Percentiles rank a stretch among this genome's conserved stretches.
phyloP scores from a whole-genome alignment of 1,284 basidiomycete species.

The Inonotus obliquus region DNA sequence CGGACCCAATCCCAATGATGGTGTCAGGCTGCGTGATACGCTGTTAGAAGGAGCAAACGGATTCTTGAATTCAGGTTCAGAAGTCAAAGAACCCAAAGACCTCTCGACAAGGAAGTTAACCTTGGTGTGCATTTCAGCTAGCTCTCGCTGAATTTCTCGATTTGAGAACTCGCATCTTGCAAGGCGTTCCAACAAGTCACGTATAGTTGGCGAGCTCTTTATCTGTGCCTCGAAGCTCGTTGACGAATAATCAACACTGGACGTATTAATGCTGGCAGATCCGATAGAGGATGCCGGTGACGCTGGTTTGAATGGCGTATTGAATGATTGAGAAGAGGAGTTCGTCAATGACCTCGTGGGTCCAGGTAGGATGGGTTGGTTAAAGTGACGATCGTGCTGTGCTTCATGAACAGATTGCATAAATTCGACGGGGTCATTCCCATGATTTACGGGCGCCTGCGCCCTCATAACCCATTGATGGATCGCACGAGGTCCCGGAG shows the following conservation, averaged over 20 bases:
- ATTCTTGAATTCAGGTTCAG: conserved; percentile 68
- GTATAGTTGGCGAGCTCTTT: conserved; percentile 66
- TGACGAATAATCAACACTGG: conserved; percentile 37
- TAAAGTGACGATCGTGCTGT: conserved; percentile 34
- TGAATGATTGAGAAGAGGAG: conserved; percentile 28
- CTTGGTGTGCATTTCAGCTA: conserved; percentile 71
- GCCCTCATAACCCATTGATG: conserved; percentile 18
- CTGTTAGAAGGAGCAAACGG: conserved; percentile 53
- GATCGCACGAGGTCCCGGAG: conserved; percentile 18
- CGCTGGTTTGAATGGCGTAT: conserved; percentile 46
- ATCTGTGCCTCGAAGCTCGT: conserved; percentile 64
- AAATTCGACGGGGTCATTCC: conserved; percentile 15
- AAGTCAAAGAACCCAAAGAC: conserved; percentile 38
- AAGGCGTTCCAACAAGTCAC: conserved; percentile 73
- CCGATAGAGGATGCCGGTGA: conserved; percentile 75
- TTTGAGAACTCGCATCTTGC: conserved; percentile 65
- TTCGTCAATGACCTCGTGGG: conserved; percentile 10
- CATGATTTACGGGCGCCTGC: conserved; percentile 11
- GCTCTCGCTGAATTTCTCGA: conserved; percentile 69
- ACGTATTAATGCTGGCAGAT: conserved; percentile 57
- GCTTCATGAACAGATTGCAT: not conserved
- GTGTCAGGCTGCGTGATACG: conserved; percentile 29
- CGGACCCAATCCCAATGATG: conserved; percentile 46
- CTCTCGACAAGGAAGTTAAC: conserved; percentile 73
- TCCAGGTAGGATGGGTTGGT: not conserved